Conservation (phyloP, 140 eudicot species). For the Oenanthe javanica region DNA sequence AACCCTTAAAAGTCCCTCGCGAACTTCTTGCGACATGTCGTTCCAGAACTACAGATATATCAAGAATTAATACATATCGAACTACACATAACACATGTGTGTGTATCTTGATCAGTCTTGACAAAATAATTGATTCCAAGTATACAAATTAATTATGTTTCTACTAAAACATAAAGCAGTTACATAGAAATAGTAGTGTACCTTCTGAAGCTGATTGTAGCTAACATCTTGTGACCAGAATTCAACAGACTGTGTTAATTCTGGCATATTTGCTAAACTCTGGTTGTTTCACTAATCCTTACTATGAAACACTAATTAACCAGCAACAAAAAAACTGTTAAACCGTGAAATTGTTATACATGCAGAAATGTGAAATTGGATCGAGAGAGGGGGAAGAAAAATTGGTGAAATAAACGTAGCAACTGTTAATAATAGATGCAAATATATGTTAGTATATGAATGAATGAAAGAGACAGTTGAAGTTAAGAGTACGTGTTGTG, state of each 20-base stretch:
- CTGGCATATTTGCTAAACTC: neutral
- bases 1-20: constrained; percentile 56
- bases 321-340: too few species aligned
- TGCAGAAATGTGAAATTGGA: too few species aligned
- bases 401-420: too few species aligned
- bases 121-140: too few species aligned
- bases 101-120: too few species aligned
- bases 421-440: too few species aligned
- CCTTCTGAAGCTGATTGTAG: constrained; percentile 80
- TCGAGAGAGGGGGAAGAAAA: neutral
- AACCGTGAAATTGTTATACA: too few species aligned
- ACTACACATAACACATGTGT: too few species aligned
- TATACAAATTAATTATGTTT: too few species aligned
- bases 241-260: constrained; percentile 10
- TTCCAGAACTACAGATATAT: constrained; percentile 61
- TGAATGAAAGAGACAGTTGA: neutral
- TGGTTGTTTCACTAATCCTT: neutral
- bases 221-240: constrained; percentile 72
- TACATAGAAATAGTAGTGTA: neutral
- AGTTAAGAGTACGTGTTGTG: neutral
- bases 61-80: too few species aligned
- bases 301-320: too few species aligned
- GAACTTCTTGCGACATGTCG: constrained; percentile 69
- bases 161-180: neutral
- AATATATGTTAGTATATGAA: too few species aligned